Conservation (phyloP, 2,329 filamentous ascomycete species). For the Venturia nashicola region DNA sequence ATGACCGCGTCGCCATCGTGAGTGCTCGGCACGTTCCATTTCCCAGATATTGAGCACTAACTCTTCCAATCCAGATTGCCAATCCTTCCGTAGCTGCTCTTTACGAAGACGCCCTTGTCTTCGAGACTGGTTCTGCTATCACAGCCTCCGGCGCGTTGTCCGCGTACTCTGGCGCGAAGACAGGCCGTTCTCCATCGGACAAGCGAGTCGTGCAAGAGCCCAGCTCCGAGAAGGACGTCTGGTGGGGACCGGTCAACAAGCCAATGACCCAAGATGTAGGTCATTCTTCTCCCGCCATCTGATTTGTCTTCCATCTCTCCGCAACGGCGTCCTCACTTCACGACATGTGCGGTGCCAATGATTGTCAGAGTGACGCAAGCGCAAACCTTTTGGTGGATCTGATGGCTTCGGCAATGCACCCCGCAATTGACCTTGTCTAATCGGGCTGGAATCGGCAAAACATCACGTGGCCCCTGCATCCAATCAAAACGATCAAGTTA, state of each 20-base stretch:
- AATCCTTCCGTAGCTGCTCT: conserved; percentile 92
- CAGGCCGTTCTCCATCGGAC: conserved; percentile 88
- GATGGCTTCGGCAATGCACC: conserved; percentile 4
- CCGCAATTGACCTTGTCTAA: conserved; percentile 2
- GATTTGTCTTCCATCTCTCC: neutral
- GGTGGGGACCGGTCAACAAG: conserved; percentile 99
- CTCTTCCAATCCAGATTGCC: conserved; percentile 44
- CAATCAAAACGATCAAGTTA: conserved; percentile 15
- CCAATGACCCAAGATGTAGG: conserved; percentile 94
- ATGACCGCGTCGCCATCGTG: conserved; percentile 95
- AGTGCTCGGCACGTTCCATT: conserved; percentile 22
- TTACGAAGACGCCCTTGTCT: conserved; percentile 97
- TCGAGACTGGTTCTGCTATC: conserved; percentile 95
- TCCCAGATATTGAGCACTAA: conserved; percentile 12
- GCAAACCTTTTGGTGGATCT: neutral
- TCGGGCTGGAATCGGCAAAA: conserved; percentile 2
- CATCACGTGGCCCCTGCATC: neutral
- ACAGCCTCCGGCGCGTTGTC: conserved; percentile 90
- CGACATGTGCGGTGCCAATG: neutral
- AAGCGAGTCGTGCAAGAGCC: conserved; percentile 95
- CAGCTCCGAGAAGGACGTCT: conserved; percentile 79
- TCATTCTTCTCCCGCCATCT: conserved; percentile 13
- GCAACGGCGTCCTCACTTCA: neutral
- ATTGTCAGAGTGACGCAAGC: neutral
- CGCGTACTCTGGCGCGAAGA: conserved; percentile 97